Conservation (phyloP, 371 early-diverging fungal species). For the Mucor indicus region DNA sequence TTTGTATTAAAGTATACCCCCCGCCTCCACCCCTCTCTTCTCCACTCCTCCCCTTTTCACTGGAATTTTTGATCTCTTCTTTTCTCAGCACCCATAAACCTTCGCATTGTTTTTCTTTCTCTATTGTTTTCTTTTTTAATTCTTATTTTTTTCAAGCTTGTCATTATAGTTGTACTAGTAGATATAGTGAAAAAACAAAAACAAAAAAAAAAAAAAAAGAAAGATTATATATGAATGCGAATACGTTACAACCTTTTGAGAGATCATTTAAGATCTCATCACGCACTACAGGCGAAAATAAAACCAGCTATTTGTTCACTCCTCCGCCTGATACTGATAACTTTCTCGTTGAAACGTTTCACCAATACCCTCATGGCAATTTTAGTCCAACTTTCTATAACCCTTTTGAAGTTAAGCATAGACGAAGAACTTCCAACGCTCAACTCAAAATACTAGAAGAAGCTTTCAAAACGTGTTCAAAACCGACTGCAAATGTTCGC, state of each 20-base stretch:
- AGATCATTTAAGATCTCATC: slow-evolving; percentile 34
- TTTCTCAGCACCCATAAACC: too few species aligned
- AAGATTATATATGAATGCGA: slow-evolving; percentile 19
- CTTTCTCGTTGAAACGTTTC: slow-evolving; percentile 37
- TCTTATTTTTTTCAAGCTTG: too few species aligned
- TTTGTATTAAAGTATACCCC: too few species aligned
- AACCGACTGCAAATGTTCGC: slow-evolving; percentile 68
- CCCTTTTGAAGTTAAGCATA: slow-evolving; percentile 76
- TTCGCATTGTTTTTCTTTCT: too few species aligned
- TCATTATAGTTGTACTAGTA: too few species aligned
- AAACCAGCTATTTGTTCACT: not conserved
- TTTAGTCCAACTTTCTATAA: slow-evolving; percentile 73
- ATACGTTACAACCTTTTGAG: slow-evolving; percentile 37
- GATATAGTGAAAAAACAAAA: too few species aligned
- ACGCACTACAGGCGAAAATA: slow-evolving; percentile 4
- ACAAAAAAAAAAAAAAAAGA: too few species aligned
- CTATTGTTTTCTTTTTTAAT: too few species aligned
- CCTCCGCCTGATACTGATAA: slow-evolving; percentile 8
- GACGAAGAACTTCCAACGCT: slow-evolving; percentile 69
- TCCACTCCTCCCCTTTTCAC: too few species aligned
- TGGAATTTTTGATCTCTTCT: too few species aligned
- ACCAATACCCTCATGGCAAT: slow-evolving; percentile 58
- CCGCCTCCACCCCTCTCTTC: too few species aligned
- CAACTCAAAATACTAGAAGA: slow-evolving; percentile 70
- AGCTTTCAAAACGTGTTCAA: slow-evolving; percentile 64